Percentiles rank a stretch among this genome's conserved stretches.
Conservation (phyloP, 768 basidiomycete species). For the Gautieria morchelliformis region DNA sequence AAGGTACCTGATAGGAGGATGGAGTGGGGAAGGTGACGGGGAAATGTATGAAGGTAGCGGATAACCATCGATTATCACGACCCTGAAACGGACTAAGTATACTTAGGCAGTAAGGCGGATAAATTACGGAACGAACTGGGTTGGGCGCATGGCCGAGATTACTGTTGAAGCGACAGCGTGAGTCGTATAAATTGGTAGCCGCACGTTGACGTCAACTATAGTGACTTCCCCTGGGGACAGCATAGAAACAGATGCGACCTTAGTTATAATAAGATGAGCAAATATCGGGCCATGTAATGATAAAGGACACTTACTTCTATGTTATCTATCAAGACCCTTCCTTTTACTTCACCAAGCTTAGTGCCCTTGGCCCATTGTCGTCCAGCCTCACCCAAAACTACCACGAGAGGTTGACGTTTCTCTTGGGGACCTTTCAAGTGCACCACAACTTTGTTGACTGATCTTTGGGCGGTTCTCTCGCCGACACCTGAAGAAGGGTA, state of each 20-base stretch:
- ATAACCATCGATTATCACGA: conserved; percentile 46
- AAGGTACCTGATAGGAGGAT: conserved; percentile 48
- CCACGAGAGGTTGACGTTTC: conserved; percentile 25
- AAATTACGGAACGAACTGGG: conserved; percentile 31
- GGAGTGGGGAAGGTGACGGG: conserved; percentile 23
- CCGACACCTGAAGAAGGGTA: background rate
- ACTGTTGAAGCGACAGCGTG: conserved; percentile 36
- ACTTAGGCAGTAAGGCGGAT: background rate
- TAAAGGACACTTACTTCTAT: conserved; percentile 30
- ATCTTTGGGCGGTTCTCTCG: background rate
- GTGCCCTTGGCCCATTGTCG: conserved; percentile 43
- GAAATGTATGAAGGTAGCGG: conserved; percentile 36
- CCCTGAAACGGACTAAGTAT: conserved; percentile 20
- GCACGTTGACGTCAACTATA: conserved; percentile 34
- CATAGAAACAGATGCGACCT: conserved; percentile 44
- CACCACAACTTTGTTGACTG: background rate
- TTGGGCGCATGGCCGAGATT: conserved; percentile 35
- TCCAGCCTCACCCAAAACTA: conserved; percentile 39
- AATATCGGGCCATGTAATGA: background rate
- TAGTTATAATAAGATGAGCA: background rate
- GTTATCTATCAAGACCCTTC: conserved; percentile 34
- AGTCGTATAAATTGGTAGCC: conserved; percentile 42
- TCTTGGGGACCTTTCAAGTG: conserved; percentile 6
- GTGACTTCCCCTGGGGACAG: conserved; percentile 38
- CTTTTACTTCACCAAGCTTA: conserved; percentile 42